A percentile compares a stretch with the other conserved stretches of the same genome.
phyloP scores from a whole-genome alignment of 331 rosid species.

The Quercus lobata region DNA sequence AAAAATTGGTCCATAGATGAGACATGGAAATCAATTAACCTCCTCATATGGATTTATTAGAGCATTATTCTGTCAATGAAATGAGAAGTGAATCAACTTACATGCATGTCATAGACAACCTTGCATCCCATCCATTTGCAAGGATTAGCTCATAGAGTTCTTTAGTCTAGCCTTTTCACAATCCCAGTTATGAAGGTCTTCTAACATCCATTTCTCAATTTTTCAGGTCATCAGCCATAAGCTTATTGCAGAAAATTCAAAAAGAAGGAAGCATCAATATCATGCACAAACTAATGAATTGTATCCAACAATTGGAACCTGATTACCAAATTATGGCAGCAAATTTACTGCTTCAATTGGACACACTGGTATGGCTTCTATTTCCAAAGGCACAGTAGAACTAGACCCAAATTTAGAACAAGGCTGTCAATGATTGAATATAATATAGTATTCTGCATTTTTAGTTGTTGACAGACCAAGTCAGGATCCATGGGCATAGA shows the following conservation, averaged over 20 bases:
- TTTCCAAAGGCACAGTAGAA: not conserved
- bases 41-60: not conserved
- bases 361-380: constrained; percentile 39
- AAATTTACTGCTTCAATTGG: constrained; percentile 62
- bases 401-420: not conserved
- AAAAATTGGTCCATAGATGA: not conserved
- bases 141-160: not conserved
- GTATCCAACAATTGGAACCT: constrained; percentile 51
- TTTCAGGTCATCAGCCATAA: constrained; percentile 60
- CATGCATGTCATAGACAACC: not conserved
- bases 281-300: constrained; percentile 50
- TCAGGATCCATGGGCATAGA: not conserved
- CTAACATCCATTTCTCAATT: not conserved
- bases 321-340: constrained; percentile 73
- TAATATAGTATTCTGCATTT: not conserved
- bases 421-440: not conserved
- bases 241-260: constrained; percentile 53
- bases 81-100: not conserved
- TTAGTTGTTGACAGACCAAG: no score
- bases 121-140: not conserved
- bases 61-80: not conserved
- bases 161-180: not conserved
- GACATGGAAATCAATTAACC: not conserved
- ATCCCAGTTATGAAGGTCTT: constrained; percentile 21
- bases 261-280: constrained; percentile 49